Conservation (phyloP, 1,284 basidiomycete genomes). For the Tremellales sp. region DNA sequence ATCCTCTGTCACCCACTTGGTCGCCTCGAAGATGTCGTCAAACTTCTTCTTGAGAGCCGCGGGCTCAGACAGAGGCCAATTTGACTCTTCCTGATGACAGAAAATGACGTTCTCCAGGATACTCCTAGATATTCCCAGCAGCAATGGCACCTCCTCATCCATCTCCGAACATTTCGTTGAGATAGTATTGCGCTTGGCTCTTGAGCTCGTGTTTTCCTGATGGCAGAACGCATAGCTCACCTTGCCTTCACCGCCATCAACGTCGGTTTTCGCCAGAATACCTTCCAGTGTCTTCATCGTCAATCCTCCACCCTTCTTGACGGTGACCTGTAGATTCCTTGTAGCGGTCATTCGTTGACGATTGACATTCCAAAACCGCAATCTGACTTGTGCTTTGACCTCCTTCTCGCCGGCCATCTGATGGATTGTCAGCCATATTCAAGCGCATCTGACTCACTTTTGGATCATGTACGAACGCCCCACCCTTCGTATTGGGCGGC, state of each 20-base stretch:
- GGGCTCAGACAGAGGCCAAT: constrained; percentile 94
- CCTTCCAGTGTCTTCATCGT: constrained; percentile 98
- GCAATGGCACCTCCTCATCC: constrained; percentile 85
- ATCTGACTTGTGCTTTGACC: constrained; percentile 95
- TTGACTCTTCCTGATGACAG: constrained; percentile 98
- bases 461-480: constrained; percentile 96
- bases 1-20: constrained; percentile 61
- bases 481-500: constrained; percentile 94
- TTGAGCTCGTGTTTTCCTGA: constrained; percentile 3
- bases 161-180: constrained; percentile 96
- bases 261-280: constrained; percentile 71
- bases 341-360: constrained; percentile 85
- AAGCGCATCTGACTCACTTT: constrained; percentile 52
- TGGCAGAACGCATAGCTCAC: constrained; percentile 49
- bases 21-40: constrained; percentile 99
- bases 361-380: constrained; percentile 88
- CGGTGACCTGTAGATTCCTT: constrained; percentile 86
- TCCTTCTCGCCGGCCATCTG: constrained; percentile 96
- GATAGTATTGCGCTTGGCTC: constrained; percentile 72
- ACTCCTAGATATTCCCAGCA: constrained; percentile 93
- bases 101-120: constrained; percentile 99
- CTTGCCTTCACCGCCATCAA: constrained; percentile 66
- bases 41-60: constrained; percentile 94
- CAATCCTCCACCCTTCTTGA: constrained; percentile 80
- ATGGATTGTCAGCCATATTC: not conserved